phyloP scores from a whole-genome alignment of 2,329 filamentous ascomycete genomes.

The Davidsoniella australis region DNA sequence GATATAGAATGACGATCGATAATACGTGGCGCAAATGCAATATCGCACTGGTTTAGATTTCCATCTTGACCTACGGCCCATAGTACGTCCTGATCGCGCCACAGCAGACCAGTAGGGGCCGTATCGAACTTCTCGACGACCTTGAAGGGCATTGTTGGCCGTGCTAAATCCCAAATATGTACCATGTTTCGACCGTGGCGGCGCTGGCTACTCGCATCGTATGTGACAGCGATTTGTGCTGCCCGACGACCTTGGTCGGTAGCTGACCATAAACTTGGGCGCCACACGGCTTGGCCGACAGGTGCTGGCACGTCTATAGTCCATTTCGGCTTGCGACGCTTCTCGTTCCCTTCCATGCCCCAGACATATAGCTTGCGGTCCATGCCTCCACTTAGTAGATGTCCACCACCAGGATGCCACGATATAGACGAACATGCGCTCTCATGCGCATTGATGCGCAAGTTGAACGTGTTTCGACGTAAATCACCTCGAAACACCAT shows the following conservation, averaged over 20 bases:
- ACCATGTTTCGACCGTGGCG: conserved; percentile 40
- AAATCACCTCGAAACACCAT: conserved; percentile 48
- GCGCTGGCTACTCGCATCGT: conserved; percentile 38
- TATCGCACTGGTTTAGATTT: conserved; percentile 45
- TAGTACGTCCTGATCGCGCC: conserved; percentile 47
- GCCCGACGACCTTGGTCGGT: conserved; percentile 41
- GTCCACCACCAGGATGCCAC: conserved; percentile 53
- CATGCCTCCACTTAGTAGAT: conserved; percentile 44
- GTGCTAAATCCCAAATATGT: conserved; percentile 52
- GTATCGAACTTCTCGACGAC: conserved; percentile 43
- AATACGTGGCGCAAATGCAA: conserved; percentile 44
- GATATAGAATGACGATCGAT: conserved; percentile 47
- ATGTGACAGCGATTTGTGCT: conserved; percentile 44
- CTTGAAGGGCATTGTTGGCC: conserved; percentile 49
- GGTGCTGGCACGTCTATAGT: conserved; percentile 43
- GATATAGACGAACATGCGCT: conserved; percentile 41
- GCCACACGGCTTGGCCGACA: conserved; percentile 42
- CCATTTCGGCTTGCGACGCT: conserved; percentile 47
- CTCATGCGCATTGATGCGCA: conserved; percentile 45
- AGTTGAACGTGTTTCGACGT: conserved; percentile 34
- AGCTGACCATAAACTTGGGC: conserved; percentile 48
- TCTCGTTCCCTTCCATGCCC: conserved; percentile 45
- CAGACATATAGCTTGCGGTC: conserved; percentile 48
- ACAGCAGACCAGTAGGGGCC: conserved; percentile 40
- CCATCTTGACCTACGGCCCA: conserved; percentile 50